Evolutionary conservation across 805 yeast genomes (phyloP), one percentile per base, ranked within the genome.

Genomic region (Hanseniaspora jakobsenii): DNA sequence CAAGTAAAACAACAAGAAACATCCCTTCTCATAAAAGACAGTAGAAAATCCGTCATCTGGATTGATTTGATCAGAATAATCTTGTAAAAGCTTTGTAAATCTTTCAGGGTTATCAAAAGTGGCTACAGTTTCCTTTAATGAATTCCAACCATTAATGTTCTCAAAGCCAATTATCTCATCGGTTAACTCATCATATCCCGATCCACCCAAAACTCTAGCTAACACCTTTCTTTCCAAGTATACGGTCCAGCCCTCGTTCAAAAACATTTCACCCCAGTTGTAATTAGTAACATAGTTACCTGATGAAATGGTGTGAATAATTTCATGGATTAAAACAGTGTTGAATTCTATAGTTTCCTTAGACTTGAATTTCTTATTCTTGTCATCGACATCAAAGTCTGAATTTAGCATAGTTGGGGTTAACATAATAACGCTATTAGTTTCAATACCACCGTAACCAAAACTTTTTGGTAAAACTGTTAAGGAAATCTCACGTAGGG

Each of bases 241-340:
- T 31, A 86, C 95, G 5, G 95, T 85, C 95, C 95, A 86, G 29
- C 95, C 95, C 65, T 86, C 95, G 59, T 86, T 86, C 52, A 86
- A 71, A 91, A 94, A 86, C 61, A 86, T 85, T 64, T 85, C 94
- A 57, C 83, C 87, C 91, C 94, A 86, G 0, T 91, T 80, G 54
- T 80, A 75, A 61, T 84, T 86, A 23, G 95, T 86, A 32, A 86
- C 94, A 51, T 85, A 70, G 57, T 86, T 86, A 35, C 95, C 95
- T 1, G 84, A 73, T 21, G 47, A 36, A 93, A 95, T 86, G 32
- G 93, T 80, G 60, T 86, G 95, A 1, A 94, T 87, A 52, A 86
- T 70, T 61, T 86, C 95, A 62, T 86, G 95, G 1, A 95, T 95
- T 58, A 86, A 76, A 23, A 86, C 42, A 23, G 48, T 37, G 36